Evolutionary conservation across 257 asterid species (phyloP).

Genomic region (Striga asiatica): DNA sequence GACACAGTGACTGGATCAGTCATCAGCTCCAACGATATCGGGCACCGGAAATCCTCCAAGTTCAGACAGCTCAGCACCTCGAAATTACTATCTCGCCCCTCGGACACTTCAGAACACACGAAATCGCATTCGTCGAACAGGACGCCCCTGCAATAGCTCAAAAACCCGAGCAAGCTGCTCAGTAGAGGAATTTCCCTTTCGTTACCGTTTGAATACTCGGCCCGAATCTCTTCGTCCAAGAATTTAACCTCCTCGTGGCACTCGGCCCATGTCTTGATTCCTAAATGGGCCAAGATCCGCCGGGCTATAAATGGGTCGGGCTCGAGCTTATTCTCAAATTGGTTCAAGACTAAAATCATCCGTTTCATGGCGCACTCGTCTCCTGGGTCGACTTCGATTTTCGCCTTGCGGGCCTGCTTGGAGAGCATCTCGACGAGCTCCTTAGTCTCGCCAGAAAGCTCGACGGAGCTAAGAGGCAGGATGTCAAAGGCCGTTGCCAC

Average conservation of each 20-base stretch:
- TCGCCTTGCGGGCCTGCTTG: conserved; percentile 39
- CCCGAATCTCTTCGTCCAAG: conserved; percentile 35
- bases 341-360: conserved; percentile 42
- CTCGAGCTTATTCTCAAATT: conserved; percentile 45
- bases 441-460: conserved; percentile 30
- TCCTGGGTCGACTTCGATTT: conserved; percentile 33
- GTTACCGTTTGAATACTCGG: conserved; percentile 21
- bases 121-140: conserved; percentile 37
- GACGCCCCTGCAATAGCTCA: conserved; percentile 57
- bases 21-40: conserved; percentile 68
- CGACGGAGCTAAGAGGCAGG: conserved; percentile 33
- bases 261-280: conserved; percentile 42
- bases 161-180: conserved; percentile 41
- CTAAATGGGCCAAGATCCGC: conserved; percentile 36
- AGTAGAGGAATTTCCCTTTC: conserved; percentile 38
- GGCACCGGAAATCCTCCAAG: conserved; percentile 65
- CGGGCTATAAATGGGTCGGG: conserved; percentile 40
- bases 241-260: conserved; percentile 47
- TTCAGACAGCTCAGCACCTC: conserved; percentile 41
- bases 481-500: conserved; percentile 60
- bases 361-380: conserved; percentile 41
- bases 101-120: conserved; percentile 25
- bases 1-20: conserved; percentile 67
- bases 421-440: conserved; percentile 47
- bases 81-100: conserved; percentile 18